Conservation (phyloP, 176 grass and related monocot genomes). For the Poa annua region DNA sequence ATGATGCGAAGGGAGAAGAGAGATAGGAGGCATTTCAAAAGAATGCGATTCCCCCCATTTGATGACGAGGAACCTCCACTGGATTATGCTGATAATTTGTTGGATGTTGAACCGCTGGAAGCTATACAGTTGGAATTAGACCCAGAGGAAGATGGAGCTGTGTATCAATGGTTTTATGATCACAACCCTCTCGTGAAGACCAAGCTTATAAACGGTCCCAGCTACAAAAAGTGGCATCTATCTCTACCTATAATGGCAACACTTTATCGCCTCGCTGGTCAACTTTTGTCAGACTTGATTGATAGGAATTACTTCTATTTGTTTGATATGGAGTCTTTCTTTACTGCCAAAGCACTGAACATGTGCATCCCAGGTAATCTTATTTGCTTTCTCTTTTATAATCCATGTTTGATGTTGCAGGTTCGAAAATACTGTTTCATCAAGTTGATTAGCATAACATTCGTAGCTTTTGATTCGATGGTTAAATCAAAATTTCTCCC, state of each 20-base stretch:
- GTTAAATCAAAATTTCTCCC: conserved; percentile 14
- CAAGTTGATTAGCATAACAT: neutral
- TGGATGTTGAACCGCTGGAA: conserved; percentile 95
- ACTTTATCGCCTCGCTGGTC: conserved; percentile 90
- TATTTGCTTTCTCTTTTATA: conserved; percentile 17
- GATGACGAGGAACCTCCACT: conserved; percentile 97
- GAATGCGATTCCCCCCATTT: conserved; percentile 99
- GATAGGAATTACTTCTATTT: conserved; percentile 96
- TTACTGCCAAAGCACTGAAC: conserved; percentile 97
- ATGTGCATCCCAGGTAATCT: conserved; percentile 97
- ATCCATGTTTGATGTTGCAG: neutral
- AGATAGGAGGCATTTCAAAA: conserved; percentile 93
- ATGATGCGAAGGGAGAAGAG: conserved; percentile 98
- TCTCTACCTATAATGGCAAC: conserved; percentile 98
- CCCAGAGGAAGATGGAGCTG: conserved; percentile 91
- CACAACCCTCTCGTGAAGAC: conserved; percentile 99
- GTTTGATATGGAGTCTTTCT: conserved; percentile 98
- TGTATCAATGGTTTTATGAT: conserved; percentile 97
- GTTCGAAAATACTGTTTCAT: neutral
- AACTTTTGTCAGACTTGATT: conserved; percentile 89
- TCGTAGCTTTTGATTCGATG: conserved; percentile 5
- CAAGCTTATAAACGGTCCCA: conserved; percentile 95
- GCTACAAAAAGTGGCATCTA: conserved; percentile 95
- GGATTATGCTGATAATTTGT: conserved; percentile 97
- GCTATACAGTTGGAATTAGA: conserved; percentile 95